phyloP scores from a whole-genome alignment of 208 protist species.

The Trypanosoma scelopori region DNA sequence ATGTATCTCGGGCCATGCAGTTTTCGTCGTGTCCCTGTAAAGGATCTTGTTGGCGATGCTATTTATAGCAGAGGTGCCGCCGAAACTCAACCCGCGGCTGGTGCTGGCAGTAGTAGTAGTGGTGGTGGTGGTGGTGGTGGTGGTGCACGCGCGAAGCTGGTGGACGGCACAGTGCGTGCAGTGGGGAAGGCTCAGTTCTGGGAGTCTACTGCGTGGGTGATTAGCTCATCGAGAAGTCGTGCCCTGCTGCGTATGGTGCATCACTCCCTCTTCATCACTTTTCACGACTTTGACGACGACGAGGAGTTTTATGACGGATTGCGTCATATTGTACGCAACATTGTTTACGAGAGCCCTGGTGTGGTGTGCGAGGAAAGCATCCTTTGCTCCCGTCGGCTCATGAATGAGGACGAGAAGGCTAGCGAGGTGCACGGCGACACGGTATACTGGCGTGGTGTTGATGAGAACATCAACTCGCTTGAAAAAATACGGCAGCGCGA shows the following conservation, averaged over 20 bases:
- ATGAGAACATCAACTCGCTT: slow-evolving; percentile 58
- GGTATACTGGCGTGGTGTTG: slow-evolving; percentile 38
- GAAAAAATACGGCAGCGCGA: slow-evolving; percentile 53
- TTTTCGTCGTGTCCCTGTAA: slow-evolving; percentile 2
- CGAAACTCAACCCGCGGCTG: slow-evolving; percentile 3
- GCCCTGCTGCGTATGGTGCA: slow-evolving; percentile 73
- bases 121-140: slow-evolving; percentile 7
- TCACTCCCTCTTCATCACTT: slow-evolving; percentile 79
- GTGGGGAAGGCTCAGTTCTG: slow-evolving; percentile 33
- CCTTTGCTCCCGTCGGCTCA: slow-evolving; percentile 32
- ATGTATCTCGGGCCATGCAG: slow-evolving; percentile 59
- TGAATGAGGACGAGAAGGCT: slow-evolving; percentile 25
- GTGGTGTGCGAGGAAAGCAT: slow-evolving; percentile 62
- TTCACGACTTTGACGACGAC: slow-evolving; percentile 51
- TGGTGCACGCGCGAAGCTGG: neutral
- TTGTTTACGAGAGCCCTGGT: slow-evolving; percentile 68
- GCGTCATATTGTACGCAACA: slow-evolving; percentile 45
- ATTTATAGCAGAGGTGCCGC: neutral
- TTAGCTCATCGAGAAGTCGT: slow-evolving; percentile 35
- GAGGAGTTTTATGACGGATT: slow-evolving; percentile 68
- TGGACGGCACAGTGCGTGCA: slow-evolving; percentile 1
- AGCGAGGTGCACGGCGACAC: slow-evolving; percentile 20
- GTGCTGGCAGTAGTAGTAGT: slow-evolving; percentile 2
- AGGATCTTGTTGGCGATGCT: slow-evolving; percentile 6
- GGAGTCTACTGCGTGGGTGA: slow-evolving; percentile 27